phyloP scores from a whole-genome alignment of 2,329 filamentous ascomycete genomes.

The Epichloe amarillans region DNA sequence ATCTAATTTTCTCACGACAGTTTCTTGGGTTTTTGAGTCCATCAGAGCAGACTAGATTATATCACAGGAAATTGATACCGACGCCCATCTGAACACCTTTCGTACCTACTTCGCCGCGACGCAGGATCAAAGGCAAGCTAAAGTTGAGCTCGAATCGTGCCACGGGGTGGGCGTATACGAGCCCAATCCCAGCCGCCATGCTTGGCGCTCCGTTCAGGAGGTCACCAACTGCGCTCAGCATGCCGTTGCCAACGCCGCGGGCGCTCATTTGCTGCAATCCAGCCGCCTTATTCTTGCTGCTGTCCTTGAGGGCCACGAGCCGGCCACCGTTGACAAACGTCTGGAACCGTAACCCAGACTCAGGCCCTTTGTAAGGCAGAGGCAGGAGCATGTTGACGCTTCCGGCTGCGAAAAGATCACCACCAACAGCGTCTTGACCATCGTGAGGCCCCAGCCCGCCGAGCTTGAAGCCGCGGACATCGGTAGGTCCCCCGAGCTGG shows the following conservation, averaged over 20 bases:
- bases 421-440: slow-evolving; percentile 72
- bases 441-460: slow-evolving; percentile 83
- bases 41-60: background rate
- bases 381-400: slow-evolving; percentile 78
- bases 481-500: slow-evolving; percentile 89
- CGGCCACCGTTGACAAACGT: slow-evolving; percentile 85
- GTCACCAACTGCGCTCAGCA: slow-evolving; percentile 52
- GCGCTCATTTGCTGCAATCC: slow-evolving; percentile 21
- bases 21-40: background rate
- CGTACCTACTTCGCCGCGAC: slow-evolving; percentile 72
- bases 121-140: slow-evolving; percentile 67
- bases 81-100: slow-evolving; percentile 95
- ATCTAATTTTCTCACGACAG: background rate
- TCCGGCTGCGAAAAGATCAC: slow-evolving; percentile 82
- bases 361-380: slow-evolving; percentile 65
- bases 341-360: slow-evolving; percentile 77
- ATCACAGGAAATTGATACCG: slow-evolving; percentile 83
- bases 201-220: slow-evolving; percentile 68
- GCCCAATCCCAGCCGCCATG: slow-evolving; percentile 70
- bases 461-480: slow-evolving; percentile 85
- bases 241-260: slow-evolving; percentile 35
- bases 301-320: slow-evolving; percentile 59
- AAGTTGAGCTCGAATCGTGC: slow-evolving; percentile 96
- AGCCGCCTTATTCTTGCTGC: slow-evolving; percentile 32
- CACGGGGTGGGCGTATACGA: slow-evolving; percentile 90